Evolutionary conservation across 306 rosid genomes (phyloP).

Genomic region (Cercis canadensis): DNA sequence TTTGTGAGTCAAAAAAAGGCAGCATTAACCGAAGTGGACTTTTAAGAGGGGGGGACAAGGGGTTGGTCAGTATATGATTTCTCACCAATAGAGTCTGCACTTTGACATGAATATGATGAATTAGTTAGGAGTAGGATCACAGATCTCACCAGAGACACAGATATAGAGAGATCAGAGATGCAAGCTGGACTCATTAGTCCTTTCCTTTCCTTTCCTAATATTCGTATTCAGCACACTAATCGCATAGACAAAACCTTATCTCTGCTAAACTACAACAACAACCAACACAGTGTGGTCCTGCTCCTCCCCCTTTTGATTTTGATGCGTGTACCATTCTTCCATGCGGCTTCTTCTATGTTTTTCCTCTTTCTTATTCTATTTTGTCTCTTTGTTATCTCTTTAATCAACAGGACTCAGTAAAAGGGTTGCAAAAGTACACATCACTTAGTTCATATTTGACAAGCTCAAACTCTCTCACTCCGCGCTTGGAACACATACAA

Average conservation of each 20-base stretch:
- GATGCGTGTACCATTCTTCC: constrained; percentile 26
- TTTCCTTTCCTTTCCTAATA: constrained; percentile 14
- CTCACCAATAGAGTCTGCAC: too few relatives aligned
- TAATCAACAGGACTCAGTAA: constrained; percentile 26
- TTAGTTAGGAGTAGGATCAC: constrained; percentile 14
- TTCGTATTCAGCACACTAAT: too few relatives aligned
- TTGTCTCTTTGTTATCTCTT: constrained; percentile 9
- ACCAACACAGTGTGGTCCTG: constrained; percentile 18
- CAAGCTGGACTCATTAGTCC: constrained; percentile 34
- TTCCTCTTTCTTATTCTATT: constrained; percentile 15
- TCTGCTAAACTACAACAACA: too few relatives aligned
- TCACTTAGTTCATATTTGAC: constrained; percentile 50
- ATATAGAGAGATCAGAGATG: neutral
- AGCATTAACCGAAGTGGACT: constrained; percentile 15
- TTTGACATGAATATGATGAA: too few relatives aligned
- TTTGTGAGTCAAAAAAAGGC: neutral
- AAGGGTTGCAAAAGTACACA: constrained; percentile 31
- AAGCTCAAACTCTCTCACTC: constrained; percentile 43
- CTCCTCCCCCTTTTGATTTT: constrained; percentile 35
- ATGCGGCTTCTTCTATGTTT: constrained; percentile 30
- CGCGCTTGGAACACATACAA: constrained; percentile 17
- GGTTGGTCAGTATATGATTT: constrained; percentile 50
- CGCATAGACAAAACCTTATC: too few relatives aligned
- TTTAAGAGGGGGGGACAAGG: constrained; percentile 42
- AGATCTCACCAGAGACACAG: constrained; percentile 29